These are phyloP conservation scores for Hibiscus tridactylites DNA, from an alignment of 345 rosid genomes.

Conservation along the genomic window DNA sequence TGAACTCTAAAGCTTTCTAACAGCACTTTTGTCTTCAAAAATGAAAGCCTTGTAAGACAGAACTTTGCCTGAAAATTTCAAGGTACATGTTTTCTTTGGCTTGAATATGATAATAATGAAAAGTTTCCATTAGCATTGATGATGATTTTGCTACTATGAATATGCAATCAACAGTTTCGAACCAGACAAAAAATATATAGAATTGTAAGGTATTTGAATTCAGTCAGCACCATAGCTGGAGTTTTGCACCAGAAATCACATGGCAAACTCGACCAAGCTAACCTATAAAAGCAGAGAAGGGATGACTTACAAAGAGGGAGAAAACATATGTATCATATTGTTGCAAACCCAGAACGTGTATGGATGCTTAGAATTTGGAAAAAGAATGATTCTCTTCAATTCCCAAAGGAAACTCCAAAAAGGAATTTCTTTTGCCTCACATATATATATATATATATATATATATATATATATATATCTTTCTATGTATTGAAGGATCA, in stretches of 20 bases:
- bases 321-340: not conserved
- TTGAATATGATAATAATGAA: not conserved
- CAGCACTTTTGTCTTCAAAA: too few species aligned
- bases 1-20: too few species aligned
- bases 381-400: not conserved
- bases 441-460: not conserved
- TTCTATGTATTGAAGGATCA: not conserved
- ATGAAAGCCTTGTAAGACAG: too few species aligned
- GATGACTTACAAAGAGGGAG: not conserved
- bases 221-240: not conserved
- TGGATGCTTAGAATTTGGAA: not conserved
- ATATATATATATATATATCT: not conserved
- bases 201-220: too few species aligned
- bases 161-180: too few species aligned
- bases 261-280: not conserved
- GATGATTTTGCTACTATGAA: not conserved
- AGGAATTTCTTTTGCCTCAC: not conserved
- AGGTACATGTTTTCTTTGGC: too few species aligned
- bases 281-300: not conserved
- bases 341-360: not conserved
- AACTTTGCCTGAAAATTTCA: too few species aligned
- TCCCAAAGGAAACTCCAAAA: not conserved
- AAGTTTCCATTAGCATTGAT: not conserved
- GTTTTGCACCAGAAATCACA: not conserved
- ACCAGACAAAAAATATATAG: too few species aligned